Evolutionary conservation across 108 stramenopile species (phyloP), one percentile per base, ranked within the genome.

Genomic region (Fistulifera pelliculosa): DNA sequence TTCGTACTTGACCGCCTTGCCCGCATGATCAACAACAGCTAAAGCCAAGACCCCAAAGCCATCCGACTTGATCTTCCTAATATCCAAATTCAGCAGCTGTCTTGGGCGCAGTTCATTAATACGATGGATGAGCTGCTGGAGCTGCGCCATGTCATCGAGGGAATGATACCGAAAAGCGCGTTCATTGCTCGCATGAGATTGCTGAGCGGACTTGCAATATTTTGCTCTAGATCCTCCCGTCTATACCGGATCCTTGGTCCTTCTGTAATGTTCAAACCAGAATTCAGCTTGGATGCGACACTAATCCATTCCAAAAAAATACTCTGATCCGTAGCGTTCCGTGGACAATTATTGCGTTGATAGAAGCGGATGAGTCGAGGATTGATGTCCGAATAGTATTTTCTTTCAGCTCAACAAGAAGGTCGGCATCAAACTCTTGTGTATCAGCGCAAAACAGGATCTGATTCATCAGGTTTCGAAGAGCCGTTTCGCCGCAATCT

Each of bases 401-500:
- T 39, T 38, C 53, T n/a, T 39, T 38, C 18, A 54, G 53, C 12
- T 39, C 31, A 35, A 35, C 16, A 10, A 54, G 27, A 16, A 54
- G 28, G 27, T 39, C 28, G 4, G 14, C 15, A 38, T 54, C 53
- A 38, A 54, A 54, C 53, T 17, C 35, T 2, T 35, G 28, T 3
- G 53, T 54, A 35, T 54, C 38, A 19, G 53, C 28, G 35, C 35
- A 17, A 35, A 35, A 54, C 15, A 54, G 28, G 7, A 54, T 15
- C 12, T 54, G 53, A 27, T 54, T 54, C 25, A 54, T 35, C 15
- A 54, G 15, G 31, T 54, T 54, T 16, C 53, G 53, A 18, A 54
- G 38, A 1, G 53, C 53, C n/a, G 53, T 54, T 54, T 54, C 53
- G 15, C 53, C 53, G 15, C 53, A 54, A 38, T 54, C 53, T 18